Percentiles rank a stretch among this genome's conserved stretches.
Evolutionary conservation across 2,329 filamentous ascomycete species (phyloP).

Genomic region (Apiospora phragmitis): DNA sequence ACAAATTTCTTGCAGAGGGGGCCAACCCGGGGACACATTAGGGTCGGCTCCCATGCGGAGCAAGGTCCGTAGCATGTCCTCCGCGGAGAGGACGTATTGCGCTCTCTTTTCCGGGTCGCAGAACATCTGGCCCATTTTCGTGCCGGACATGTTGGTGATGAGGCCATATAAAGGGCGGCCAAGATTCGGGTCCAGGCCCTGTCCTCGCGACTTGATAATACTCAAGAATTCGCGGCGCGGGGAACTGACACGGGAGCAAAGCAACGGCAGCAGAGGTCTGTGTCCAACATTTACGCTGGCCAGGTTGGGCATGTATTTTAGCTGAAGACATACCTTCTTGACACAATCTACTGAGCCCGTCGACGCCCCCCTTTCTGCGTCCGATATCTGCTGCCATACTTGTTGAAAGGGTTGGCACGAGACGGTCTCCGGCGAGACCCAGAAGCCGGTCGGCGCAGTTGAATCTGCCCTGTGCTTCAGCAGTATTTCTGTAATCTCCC

Average conservation of each 20-base stretch:
- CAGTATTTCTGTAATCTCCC: neutral
- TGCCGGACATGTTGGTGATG: neutral
- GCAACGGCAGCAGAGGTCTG: neutral
- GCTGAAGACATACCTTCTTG: neutral
- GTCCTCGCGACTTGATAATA: neutral
- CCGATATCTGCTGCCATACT: neutral
- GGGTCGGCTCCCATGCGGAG: neutral
- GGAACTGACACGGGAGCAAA: neutral
- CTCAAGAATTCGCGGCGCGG: neutral
- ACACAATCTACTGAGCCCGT: neutral
- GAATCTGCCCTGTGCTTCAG: neutral
- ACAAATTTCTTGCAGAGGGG: neutral
- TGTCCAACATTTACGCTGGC: neutral
- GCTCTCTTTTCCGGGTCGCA: neutral
- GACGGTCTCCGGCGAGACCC: neutral
- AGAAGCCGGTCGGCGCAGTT: neutral
- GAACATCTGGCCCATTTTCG: neutral
- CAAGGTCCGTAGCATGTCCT: neutral
- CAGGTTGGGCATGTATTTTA: neutral
- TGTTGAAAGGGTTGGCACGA: neutral
- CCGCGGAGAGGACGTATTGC: neutral
- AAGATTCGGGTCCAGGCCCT: neutral
- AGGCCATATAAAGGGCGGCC: neutral
- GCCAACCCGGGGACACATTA: neutral
- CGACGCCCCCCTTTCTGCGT: neutral